Evolutionary conservation across 129 eudicot genomes (phyloP).

Genomic region (Apium graveolens): DNA sequence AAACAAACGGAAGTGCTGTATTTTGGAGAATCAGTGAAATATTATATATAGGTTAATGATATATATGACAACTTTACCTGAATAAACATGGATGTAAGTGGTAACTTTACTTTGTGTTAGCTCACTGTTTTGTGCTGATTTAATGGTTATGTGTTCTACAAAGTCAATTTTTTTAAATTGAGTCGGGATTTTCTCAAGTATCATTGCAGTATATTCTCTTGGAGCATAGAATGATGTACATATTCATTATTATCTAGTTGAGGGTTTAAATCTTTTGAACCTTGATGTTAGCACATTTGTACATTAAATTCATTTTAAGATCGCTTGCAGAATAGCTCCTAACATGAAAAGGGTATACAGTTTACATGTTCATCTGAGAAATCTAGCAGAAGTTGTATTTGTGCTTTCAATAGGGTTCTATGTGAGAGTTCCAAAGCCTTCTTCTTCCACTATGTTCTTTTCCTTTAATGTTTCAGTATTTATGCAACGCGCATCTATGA

Average conservation of each 20-base stretch:
- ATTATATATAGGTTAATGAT: background rate
- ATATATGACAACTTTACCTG: background rate
- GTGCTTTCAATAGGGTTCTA: background rate
- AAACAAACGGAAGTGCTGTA: background rate
- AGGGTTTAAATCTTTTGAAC: background rate
- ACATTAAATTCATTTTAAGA: background rate
- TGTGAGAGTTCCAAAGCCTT: background rate
- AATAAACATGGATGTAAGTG: background rate
- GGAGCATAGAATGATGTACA: background rate
- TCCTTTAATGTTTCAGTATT: background rate
- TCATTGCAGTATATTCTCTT: background rate
- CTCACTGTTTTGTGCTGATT: background rate
- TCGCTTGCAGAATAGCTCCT: background rate
- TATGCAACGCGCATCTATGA: no score
- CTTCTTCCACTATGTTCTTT: background rate
- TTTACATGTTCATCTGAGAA: background rate
- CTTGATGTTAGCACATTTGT: background rate
- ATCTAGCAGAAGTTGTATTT: background rate
- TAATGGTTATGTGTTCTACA: background rate
- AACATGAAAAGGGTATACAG: background rate
- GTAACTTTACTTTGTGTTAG: background rate
- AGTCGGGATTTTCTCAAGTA: background rate
- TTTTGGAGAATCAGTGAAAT: background rate
- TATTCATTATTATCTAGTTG: background rate
- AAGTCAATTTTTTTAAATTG: background rate